These are phyloP conservation scores for Rhododendron griersonianum DNA, from an alignment of 148 eudicot genomes.

Conservation along the genomic window DNA sequence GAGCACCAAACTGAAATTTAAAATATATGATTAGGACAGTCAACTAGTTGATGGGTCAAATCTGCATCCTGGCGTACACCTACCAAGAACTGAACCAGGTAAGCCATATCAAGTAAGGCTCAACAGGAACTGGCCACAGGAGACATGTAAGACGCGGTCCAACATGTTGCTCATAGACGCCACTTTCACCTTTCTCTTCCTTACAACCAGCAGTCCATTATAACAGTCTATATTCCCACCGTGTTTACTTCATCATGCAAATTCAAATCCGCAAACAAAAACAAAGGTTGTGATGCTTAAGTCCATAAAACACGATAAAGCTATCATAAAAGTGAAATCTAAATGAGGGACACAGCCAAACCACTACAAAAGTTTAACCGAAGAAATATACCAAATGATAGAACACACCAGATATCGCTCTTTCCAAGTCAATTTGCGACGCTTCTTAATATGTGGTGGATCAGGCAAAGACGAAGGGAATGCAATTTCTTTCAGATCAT, in stretches of 20 bases:
- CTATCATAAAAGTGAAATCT: not conserved
- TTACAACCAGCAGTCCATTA: not conserved
- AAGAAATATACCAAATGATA: not conserved
- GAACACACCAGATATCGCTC: constrained; percentile 57
- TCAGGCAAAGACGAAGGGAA: constrained; percentile 91
- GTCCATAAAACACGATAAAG: not conserved
- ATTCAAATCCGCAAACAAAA: not conserved
- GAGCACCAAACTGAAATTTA: not conserved
- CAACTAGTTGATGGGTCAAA: not conserved
- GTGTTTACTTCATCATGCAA: not conserved
- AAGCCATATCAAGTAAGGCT: not conserved
- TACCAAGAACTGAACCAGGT: not conserved
- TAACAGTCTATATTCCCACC: not conserved
- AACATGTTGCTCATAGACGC: not conserved
- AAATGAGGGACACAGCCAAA: not conserved
- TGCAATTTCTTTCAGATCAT: constrained; percentile 91
- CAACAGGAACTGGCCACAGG: not conserved
- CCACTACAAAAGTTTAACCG: not conserved
- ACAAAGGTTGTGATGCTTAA: not conserved
- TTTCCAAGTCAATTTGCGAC: constrained; percentile 62
- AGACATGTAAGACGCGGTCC: not conserved
- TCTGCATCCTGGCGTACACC: not conserved
- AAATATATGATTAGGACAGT: not conserved
- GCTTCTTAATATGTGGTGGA: constrained; percentile 76
- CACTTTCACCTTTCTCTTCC: not conserved